Evolutionary conservation across 1,284 basidiomycete genomes (phyloP), one percentile per base, ranked within the genome.

Genomic region (Entoloma clypeatum): DNA sequence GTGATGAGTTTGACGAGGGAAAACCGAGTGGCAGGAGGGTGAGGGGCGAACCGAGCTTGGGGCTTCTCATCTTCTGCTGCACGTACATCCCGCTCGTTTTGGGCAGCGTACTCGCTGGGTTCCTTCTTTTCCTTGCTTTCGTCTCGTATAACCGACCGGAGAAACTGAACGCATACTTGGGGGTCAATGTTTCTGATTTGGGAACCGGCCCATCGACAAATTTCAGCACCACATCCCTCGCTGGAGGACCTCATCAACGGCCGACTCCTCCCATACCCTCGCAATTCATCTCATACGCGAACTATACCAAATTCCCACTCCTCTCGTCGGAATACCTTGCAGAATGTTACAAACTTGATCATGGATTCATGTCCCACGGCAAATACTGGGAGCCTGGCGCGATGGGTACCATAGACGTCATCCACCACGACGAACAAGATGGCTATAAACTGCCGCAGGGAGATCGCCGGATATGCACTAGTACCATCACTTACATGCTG

Each of bases 401-500:
- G 11, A 64, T 63, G 47, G 64, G 63, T 4, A 57, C 58, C 19
- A 47, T 65, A 51, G 79, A 81, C 51, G 76, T 78, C 5, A 44
- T 57, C 10, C 79, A 83, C 51, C 56, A 63, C 23, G 64, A 72
- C 41, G 62, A 68, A 32, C 49, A 55, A 17, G 52, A 58, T 3
- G 54, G 62, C 35, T 60, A 66, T 38, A 51, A 54, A 31, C 42
- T 57, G 23, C 56, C 62, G 4, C 61, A 65, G 34, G 63, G 59
- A 21, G 56, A 57, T 40, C 47, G 34, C 6, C 58, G 56, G 11
- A 57, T 75, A 11, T 85, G 81, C 59, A 63, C 58, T 10, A 77
- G 70, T 43, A 80, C 77, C 0, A 75, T 85, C 50, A 85, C 81
- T 1, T 86, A 85, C 53, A 71, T 81, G 73, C 63, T 85, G 26